phyloP scores from a whole-genome alignment of 345 rosid species.

The Aethionema arabicum region DNA sequence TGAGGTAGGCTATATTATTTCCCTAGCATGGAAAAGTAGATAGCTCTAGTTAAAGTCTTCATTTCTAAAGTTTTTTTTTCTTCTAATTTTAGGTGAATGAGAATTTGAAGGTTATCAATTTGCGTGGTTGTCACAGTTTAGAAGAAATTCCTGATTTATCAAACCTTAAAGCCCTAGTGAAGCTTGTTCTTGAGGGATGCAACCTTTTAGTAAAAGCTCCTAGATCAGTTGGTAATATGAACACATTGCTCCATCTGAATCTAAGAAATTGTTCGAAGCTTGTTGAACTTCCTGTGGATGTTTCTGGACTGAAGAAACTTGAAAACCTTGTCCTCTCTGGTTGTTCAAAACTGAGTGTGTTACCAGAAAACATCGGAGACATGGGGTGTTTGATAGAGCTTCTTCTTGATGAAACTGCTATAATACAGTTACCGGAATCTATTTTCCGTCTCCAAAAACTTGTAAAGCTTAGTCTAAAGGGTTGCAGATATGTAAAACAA shows the following conservation, averaged over 20 bases:
- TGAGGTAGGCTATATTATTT: constrained; percentile 34
- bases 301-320: constrained; percentile 8
- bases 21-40: not conserved
- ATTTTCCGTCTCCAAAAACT: not conserved
- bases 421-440: not conserved
- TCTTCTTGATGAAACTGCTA: constrained; percentile 15
- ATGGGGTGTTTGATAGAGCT: constrained; percentile 2
- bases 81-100: constrained; percentile 17
- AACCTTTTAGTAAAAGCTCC: not conserved
- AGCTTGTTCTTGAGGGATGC: constrained; percentile 14
- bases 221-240: constrained; percentile 5
- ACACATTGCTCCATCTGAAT: constrained; percentile 1
- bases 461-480: not conserved
- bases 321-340: constrained; percentile 11
- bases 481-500: not conserved
- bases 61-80: not conserved
- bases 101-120: constrained; percentile 3
- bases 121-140: constrained; percentile 10
- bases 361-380: constrained; percentile 5
- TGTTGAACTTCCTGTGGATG: constrained; percentile 1
- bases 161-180: not conserved
- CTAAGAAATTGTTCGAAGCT: constrained; percentile 1
- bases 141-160: constrained; percentile 3
- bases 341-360: not conserved
- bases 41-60: constrained; percentile 2